Evolutionary conservation across 768 basidiomycete genomes (phyloP).

Genomic region (Amylocystis lapponica): DNA sequence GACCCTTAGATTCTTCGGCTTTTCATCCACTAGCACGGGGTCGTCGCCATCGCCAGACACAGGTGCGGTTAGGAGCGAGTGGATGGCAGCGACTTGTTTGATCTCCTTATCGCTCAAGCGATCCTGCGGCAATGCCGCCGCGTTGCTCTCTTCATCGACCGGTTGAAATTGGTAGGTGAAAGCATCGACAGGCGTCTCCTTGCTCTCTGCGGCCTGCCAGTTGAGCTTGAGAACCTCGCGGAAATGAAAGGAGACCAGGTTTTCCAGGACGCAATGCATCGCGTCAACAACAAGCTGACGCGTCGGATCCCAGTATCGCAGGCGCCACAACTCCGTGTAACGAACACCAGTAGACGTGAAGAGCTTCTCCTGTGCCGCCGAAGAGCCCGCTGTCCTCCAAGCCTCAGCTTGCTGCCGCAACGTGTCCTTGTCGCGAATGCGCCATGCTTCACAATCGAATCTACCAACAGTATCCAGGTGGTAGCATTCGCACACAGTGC

Average conservation of each 20-base stretch:
- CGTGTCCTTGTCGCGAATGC: neutral
- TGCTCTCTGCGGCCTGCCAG: neutral
- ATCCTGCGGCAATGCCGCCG: neutral
- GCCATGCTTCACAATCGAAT: neutral
- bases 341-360: slow-evolving; percentile 14
- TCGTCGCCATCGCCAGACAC: neutral
- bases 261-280: slow-evolving; percentile 21
- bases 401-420: neutral
- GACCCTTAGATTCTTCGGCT: neutral
- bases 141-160: neutral
- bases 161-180: slow-evolving; percentile 2
- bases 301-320: slow-evolving; percentile 24
- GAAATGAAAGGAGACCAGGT: slow-evolving; percentile 3
- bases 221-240: slow-evolving; percentile 3
- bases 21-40: too few species aligned
- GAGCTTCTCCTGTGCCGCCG: slow-evolving; percentile 5
- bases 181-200: neutral
- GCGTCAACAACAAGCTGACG: slow-evolving; percentile 15
- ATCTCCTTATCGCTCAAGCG: neutral
- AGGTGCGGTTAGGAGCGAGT: neutral
- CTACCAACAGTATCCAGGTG: neutral
- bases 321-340: slow-evolving; percentile 15
- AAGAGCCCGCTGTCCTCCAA: slow-evolving; percentile 12
- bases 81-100: slow-evolving; percentile 1
- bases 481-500: slow-evolving; percentile 20